Base-by-base conservation (phyloP, 2,329 filamentous ascomycete species). In the Orbilia javanica region DNA sequence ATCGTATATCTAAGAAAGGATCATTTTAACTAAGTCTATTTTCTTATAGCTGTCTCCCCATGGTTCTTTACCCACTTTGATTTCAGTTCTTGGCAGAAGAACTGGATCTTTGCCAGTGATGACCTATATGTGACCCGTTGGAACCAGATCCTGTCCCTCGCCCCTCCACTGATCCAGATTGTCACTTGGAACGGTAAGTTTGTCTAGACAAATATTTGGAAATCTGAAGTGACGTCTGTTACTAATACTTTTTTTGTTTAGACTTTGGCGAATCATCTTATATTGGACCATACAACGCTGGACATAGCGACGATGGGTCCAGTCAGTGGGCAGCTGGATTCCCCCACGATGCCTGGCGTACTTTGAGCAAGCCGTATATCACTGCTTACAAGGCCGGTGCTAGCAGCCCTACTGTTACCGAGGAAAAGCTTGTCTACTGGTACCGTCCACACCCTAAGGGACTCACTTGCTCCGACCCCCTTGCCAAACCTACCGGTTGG, bases 91-190 rank as follows among this genome's bases (percentile, higher is more conserved):
- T 90, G 86, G 80, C 82, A 84, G 48, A 90, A 90, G 83, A 89
- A 90, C 81, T 91, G 89, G 89, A 84, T 90, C 4, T 91, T 88
- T 85, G 85, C 86, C 22, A 88, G 88, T n/a, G 89, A 90, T 79
- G 84, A 87, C 69, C 83, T 91, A 11, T 91, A 89, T 89, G 86
- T 86, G 78, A 84, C 88, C 67, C 87, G 89, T 7, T 90, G 89
- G 89, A 83, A 85, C 64, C 85, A 89, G 75, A 85, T 87, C 0
- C 80, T 88, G 15, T 72, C 74, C 3, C 27, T 78, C 11, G 88
- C 85, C 79, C 66, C 82, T 50, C 44, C 5, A 48, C 11, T 48
- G 2, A 57, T 50, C 39, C 80, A 84, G 80, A 85, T 86, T 73
- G 82, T 87, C 18, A 78, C 74, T 5, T 78, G 74, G 74, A 78